These are phyloP conservation scores for Fusarium nodosum DNA, from an alignment of 2,329 filamentous ascomycete genomes.

Conservation along the genomic window DNA sequence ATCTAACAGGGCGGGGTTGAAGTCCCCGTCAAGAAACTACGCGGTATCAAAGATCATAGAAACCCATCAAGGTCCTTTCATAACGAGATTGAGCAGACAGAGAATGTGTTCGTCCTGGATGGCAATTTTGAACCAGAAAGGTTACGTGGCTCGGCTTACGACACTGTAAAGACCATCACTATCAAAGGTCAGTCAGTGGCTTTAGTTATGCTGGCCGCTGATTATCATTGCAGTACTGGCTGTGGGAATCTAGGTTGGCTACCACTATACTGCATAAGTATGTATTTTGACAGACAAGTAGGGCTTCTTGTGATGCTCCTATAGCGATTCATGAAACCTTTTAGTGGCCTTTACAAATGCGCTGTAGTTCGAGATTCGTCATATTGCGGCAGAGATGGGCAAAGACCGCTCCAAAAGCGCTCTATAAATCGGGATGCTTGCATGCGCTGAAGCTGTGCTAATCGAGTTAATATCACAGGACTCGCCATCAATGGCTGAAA, in stretches of 20 bases:
- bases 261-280: background rate
- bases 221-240: background rate
- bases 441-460: constrained; percentile 14
- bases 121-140: background rate
- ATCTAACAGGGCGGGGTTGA: constrained; percentile 21
- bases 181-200: background rate
- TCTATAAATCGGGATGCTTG: background rate
- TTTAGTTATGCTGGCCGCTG: background rate
- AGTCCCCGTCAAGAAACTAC: constrained; percentile 12
- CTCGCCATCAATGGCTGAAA: constrained; percentile 6
- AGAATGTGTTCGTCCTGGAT: background rate
- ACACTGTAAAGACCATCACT: background rate
- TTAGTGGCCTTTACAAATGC: constrained; percentile 2
- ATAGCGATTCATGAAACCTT: background rate
- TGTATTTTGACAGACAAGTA: background rate
- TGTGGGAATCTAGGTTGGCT: background rate
- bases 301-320: background rate
- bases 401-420: background rate
- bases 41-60: constrained; percentile 5
- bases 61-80: constrained; percentile 35
- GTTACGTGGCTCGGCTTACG: background rate
- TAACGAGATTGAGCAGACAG: background rate
- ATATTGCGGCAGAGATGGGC: background rate
- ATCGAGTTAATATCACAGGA: constrained; percentile 13
- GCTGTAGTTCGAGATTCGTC: constrained; percentile 1